Evolutionary conservation across 192 early-diverging fungal genomes (phyloP).

Genomic region (Umbelopsis isabellina): DNA sequence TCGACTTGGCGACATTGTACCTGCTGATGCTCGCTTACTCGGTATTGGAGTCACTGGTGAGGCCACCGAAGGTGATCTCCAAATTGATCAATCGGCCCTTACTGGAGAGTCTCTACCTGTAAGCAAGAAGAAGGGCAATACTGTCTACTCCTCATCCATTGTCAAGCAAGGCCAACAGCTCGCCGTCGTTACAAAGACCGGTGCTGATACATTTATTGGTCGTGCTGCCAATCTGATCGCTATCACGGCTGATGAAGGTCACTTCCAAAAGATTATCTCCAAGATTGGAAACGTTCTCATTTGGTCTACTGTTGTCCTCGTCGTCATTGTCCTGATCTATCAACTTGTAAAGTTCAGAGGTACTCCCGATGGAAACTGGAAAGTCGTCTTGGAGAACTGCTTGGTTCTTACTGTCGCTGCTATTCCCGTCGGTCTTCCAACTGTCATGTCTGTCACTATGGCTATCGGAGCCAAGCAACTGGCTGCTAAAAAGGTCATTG

Average conservation of each 20-base stretch:
- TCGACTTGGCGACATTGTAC: slow-evolving; percentile 91
- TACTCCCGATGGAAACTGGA: slow-evolving; percentile 45
- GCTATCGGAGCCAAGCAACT: slow-evolving; percentile 88
- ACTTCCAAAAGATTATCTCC: slow-evolving; percentile 95
- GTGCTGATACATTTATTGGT: slow-evolving; percentile 87
- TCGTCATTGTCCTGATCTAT: slow-evolving; percentile 75
- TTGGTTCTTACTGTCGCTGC: slow-evolving; percentile 88
- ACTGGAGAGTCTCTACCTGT: slow-evolving; percentile 93
- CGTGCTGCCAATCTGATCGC: slow-evolving; percentile 87
- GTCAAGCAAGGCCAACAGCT: slow-evolving; percentile 93
- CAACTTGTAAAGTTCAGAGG: slow-evolving; percentile 51
- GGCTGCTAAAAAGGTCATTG: slow-evolving; percentile 89
- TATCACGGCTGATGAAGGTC: slow-evolving; percentile 83
- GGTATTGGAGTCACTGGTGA: slow-evolving; percentile 73
- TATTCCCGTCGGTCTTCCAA: slow-evolving; percentile 91
- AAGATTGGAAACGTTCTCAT: slow-evolving; percentile 92
- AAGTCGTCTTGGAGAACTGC: slow-evolving; percentile 63
- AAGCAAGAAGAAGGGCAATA: slow-evolving; percentile 75
- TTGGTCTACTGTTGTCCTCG: slow-evolving; percentile 72
- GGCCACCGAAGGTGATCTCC: slow-evolving; percentile 65
- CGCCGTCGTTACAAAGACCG: slow-evolving; percentile 88
- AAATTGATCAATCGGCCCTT: slow-evolving; percentile 89
- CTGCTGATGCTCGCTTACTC: slow-evolving; percentile 82
- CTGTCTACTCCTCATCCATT: slow-evolving; percentile 86
- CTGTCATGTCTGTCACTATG: slow-evolving; percentile 94